Evolutionary conservation across 2,329 filamentous ascomycete species (phyloP), one percentile per base, ranked within the genome.

Genomic region (Rhinocladiella similis): DNA sequence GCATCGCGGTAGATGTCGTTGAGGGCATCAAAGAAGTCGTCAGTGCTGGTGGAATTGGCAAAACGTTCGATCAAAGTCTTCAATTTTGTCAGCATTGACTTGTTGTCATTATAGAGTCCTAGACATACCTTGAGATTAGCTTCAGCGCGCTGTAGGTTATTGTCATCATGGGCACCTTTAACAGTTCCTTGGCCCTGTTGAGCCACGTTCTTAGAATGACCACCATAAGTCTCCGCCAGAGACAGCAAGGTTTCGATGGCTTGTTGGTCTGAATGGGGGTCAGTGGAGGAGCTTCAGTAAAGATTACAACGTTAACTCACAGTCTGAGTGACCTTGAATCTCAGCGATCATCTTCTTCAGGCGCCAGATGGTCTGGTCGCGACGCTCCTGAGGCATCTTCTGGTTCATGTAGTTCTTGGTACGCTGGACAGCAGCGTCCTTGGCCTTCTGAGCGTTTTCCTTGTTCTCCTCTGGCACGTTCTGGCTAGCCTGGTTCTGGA

Each of bases 311-410:
- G 33, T 46, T 16, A 13, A 75, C 81, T 72, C 74, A 85, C 83
- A 99, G 68, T 99, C 93, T 56, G 90, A 84, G 69, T 97, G 94
- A 54, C 93, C 90, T 76, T 99, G 94, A 67, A 96, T 91, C 75
- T 99, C 94, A 45, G 97, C 86, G 38, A 99, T 78, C 89, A 97
- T 96, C 84, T 97, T 97, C 85, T 93, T 99, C 64, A 99, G 76
- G 36, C 94, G 89, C 83, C 86, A 96, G 67, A 97, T 87, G 54
- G 87, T 87, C 79, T 96, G 91, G 6, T 97, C 91, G 59, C 92
- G 91, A 58, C 94, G 91, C 73, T 97, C 92, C 74, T 93, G 78
- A 1, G 94, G 92, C 75, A 99, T 82, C 81, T 97, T 99, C 68
- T 86, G 83, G 65, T 84, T 81, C 53, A 97, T 77, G 71, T 97